Evolutionary conservation across 352 stramenopile genomes (phyloP), one percentile per base, ranked within the genome.

Genomic region (Globisporangium ultimum): DNA sequence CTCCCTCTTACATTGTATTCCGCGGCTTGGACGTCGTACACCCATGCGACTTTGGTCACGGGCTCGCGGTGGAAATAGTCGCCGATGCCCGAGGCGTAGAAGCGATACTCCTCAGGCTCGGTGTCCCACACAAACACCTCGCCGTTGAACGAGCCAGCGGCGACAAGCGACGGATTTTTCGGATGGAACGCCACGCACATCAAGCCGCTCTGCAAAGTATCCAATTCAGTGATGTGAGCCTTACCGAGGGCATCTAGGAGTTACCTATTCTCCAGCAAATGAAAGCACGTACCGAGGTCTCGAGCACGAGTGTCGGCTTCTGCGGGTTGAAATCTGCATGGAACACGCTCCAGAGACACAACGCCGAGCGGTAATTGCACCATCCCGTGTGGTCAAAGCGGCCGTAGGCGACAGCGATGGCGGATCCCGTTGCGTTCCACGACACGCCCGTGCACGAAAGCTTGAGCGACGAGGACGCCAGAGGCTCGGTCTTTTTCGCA

Each of bases 41-140:
- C 78, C 72, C 83, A 96, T 8, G 78, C 68, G 32, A 96, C 77
- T 58, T 90, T 86, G 21, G 86, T 88, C 14, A 97, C 79, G 1
- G 87, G 87, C 60, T 97, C 86, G 41, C 87, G 77, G 60, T 96
- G 88, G 60, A 91, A 95, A 58, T 93, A 92, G 57, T 97, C 88
- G n/a, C 85, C 85, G 20, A 97, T 96, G 7, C 78, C 76, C 0
- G 87, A 93, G 36, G 80, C 77, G 13, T 77, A 80, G 50, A 91
- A 81, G 11, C 74, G 67, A 38, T 86, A 84, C 47, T 92, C 80
- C 3, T 85, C 78, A 2, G 73, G 70, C 41, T 89, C 72, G 0
- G 74, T 81, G 52, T 96, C 85, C 78, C 84, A 92, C 9, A 96
- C 67, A 2, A 93, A 74, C 11, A 96, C 80, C 62, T 97, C 87